phyloP scores from a whole-genome alignment of 306 rosid species.

The Cucurbita pepo region DNA sequence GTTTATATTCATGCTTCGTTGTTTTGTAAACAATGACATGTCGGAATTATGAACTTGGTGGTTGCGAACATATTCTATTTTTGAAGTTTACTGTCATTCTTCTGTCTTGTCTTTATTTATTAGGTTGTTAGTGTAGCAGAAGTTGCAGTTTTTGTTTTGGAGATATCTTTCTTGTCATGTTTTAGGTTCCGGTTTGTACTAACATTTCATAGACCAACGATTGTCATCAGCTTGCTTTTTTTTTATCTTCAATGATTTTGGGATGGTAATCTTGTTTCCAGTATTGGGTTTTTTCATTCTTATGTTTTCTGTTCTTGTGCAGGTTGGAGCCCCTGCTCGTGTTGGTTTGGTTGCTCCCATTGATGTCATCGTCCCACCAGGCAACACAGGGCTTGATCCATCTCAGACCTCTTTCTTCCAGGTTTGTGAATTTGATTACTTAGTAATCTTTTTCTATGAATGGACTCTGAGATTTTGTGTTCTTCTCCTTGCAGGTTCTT shows the following conservation, averaged over 20 bases:
- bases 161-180: too few species aligned
- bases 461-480: not conserved
- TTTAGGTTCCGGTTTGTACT: not conserved
- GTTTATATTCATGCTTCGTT: not conserved
- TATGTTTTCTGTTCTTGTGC: not conserved
- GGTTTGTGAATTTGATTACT: conserved; percentile 14
- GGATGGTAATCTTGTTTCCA: not conserved
- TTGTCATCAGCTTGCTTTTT: too few species aligned
- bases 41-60: not conserved
- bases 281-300: not conserved
- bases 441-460: not conserved
- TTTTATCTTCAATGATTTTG: not conserved
- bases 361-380: conserved; percentile 87
- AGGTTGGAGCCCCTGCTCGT: conserved; percentile 99
- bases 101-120: not conserved
- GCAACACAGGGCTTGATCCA: conserved; percentile 94
- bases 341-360: conserved; percentile 93
- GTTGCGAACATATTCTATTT: not conserved
- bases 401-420: conserved; percentile 96
- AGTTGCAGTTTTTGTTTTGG: not conserved
- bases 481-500: conserved; percentile 32
- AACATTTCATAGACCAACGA: not conserved
- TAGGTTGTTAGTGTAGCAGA: not conserved
- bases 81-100: not conserved
- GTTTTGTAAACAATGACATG: too few species aligned